Conservation (phyloP, 2,329 filamentous ascomycete genomes). For the Aspergillus intermedius region DNA sequence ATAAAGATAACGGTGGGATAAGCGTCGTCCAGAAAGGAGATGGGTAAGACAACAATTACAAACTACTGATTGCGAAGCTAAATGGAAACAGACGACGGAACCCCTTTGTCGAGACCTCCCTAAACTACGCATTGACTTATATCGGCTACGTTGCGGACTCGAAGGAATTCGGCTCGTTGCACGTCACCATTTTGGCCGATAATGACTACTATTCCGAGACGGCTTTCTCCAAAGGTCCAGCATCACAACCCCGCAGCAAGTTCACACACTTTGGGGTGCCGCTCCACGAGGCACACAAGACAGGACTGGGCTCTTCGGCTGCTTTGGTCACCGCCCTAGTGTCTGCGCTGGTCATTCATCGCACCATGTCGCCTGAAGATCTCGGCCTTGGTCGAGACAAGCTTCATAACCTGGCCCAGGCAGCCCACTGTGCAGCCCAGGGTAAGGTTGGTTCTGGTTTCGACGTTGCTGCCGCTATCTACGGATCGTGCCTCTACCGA, state of each 20-base stretch:
- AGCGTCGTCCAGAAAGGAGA: slow-evolving; percentile 60
- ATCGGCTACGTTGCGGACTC: slow-evolving; percentile 44
- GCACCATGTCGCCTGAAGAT: slow-evolving; percentile 38
- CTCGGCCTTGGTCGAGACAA: slow-evolving; percentile 49
- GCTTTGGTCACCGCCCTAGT: slow-evolving; percentile 82
- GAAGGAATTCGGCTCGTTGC: slow-evolving; percentile 57
- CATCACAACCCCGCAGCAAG: slow-evolving; percentile 29
- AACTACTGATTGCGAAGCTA: slow-evolving; percentile 2
- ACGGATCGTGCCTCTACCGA: slow-evolving; percentile 81
- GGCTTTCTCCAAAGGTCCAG: slow-evolving; percentile 32
- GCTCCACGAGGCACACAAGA: slow-evolving; percentile 80
- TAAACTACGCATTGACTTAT: slow-evolving; percentile 86
- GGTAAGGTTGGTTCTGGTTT: slow-evolving; percentile 96
- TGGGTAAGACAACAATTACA: slow-evolving; percentile 22
- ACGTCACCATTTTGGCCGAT: slow-evolving; percentile 84
- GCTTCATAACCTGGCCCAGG: slow-evolving; percentile 90
- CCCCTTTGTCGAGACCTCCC: slow-evolving; percentile 84
- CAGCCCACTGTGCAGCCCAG: slow-evolving; percentile 89
- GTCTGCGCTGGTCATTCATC: slow-evolving; percentile 44
- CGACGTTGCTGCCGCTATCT: slow-evolving; percentile 88
- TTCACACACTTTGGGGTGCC: slow-evolving; percentile 75
- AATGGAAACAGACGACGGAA: slow-evolving; percentile 53
- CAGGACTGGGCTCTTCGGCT: slow-evolving; percentile 88
- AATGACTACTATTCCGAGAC: slow-evolving; percentile 92
- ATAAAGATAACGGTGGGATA: slow-evolving; percentile 68